Conservation (phyloP, 148 eudicot genomes). For the Cornus kousa region DNA sequence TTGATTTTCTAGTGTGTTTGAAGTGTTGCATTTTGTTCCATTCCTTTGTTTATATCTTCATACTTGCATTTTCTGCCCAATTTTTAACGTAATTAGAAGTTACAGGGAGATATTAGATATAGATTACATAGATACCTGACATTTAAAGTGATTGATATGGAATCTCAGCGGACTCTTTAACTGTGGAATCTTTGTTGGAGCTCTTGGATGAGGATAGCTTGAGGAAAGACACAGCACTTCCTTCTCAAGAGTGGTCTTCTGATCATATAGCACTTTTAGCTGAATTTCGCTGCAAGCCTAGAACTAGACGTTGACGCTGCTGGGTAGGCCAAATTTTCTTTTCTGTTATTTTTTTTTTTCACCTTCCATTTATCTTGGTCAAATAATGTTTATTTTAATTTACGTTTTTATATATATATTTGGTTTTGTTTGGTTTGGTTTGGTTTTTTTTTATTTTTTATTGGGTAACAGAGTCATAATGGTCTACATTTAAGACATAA, state of each 20-base stretch:
- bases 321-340: constrained; percentile 18
- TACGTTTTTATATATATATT: too few species aligned
- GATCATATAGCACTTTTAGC: constrained; percentile 98
- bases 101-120: background rate
- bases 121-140: background rate
- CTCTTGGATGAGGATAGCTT: constrained; percentile 90
- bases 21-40: background rate
- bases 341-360: background rate
- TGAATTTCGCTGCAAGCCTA: constrained; percentile 93
- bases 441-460: too few species aligned
- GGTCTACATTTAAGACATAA: too few species aligned
- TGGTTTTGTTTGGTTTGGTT: background rate
- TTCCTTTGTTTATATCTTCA: background rate
- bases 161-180: constrained; percentile 89
- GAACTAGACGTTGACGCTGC: constrained; percentile 63
- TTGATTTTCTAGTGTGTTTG: background rate
- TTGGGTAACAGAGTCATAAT: background rate
- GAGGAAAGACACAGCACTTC: constrained; percentile 97
- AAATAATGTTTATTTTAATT: background rate
- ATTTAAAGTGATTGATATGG: background rate
- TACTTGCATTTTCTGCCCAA: background rate
- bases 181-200: constrained; percentile 93
- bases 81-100: background rate
- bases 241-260: constrained; percentile 99
- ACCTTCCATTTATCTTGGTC: too few species aligned